Evolutionary conservation across 164 flowering plant species (phyloP), one percentile per base, ranked within the genome.

Genomic region (Pachysandra terminalis): DNA sequence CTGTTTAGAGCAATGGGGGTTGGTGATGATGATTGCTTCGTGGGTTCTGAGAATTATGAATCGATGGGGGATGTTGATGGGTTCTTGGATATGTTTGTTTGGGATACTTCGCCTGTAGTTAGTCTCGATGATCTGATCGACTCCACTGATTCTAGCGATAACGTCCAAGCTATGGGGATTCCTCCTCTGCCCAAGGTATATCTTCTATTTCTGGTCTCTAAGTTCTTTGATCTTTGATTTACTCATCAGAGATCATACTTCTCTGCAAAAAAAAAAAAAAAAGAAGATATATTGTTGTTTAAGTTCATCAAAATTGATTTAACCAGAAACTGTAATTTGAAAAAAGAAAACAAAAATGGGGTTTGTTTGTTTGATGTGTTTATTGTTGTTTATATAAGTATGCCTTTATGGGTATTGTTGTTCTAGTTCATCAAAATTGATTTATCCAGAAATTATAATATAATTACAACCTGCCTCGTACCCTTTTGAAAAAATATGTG

Each of bases 141-240:
- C 67, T 65, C 78, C 2, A 63, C 62, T 72, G 80, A 67, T 68
- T 62, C 77, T 15, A 66, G n/a, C 14, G 84, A 73, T 62, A 75
- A 65, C 64, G 86, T 82, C 68, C 87, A 80, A 68, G 89, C 90
- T 60, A 65, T 80, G 66, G 89, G 81, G 19, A 80, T 86, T 66
- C 88, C 91, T 60, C 81, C 88, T 70, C 71, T 84, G 60, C 93
- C 91, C 48, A 90, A 90, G 91, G 98, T 83, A 37, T 59, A 70
- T 56, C 25, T 19, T 54, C 19, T 2, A 10, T 5, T 15, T 3
- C 15, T 10, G 14, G 51, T 45, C 17, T 45, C 17, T 3, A 45
- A 45, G 51, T 45, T 5, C 37, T 45, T 45, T 13, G 17, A 10
- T 45, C 51, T 45, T 45, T 45, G 17, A 45, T 13, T 57, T n/a